phyloP scores from a whole-genome alignment of 768 basidiomycete species.

The Phlegmacium glaucopus region DNA sequence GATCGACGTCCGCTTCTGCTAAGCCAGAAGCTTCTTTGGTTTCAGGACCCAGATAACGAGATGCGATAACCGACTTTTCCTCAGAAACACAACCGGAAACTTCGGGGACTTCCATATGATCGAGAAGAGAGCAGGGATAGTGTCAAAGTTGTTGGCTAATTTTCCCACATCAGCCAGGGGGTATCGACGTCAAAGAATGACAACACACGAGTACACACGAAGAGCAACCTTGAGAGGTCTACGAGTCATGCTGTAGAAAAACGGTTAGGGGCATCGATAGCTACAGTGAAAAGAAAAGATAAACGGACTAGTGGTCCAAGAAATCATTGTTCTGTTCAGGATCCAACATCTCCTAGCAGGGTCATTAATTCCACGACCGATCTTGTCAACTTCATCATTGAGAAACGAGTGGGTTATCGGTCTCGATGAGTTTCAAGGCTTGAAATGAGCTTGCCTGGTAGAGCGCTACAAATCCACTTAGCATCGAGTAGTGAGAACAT shows the following conservation, averaged over 20 bases:
- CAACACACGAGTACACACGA: slow-evolving; percentile 74
- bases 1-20: too few species aligned
- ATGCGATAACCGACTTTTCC: too few species aligned
- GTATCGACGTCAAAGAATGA: not conserved
- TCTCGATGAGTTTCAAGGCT: slow-evolving; percentile 88
- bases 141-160: too few species aligned
- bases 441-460: slow-evolving; percentile 96
- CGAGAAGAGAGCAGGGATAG: too few species aligned
- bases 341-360: slow-evolving; percentile 92
- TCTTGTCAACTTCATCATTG: slow-evolving; percentile 96
- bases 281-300: slow-evolving; percentile 3
- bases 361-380: slow-evolving; percentile 87
- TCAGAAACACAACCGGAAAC: too few species aligned
- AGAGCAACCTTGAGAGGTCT: slow-evolving; percentile 92
- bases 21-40: too few species aligned
- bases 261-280: too few species aligned
- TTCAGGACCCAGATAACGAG: too few species aligned
- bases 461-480: slow-evolving; percentile 69
- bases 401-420: slow-evolving; percentile 92
- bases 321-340: slow-evolving; percentile 95
- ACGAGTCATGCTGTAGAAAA: slow-evolving; percentile 98
- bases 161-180: too few species aligned
- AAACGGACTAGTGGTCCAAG: slow-evolving; percentile 87
- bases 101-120: too few species aligned
- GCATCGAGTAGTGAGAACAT: too few species aligned